Base-by-base conservation (phyloP, 495 filamentous ascomycete species). In the Penicillium turbatum region DNA sequence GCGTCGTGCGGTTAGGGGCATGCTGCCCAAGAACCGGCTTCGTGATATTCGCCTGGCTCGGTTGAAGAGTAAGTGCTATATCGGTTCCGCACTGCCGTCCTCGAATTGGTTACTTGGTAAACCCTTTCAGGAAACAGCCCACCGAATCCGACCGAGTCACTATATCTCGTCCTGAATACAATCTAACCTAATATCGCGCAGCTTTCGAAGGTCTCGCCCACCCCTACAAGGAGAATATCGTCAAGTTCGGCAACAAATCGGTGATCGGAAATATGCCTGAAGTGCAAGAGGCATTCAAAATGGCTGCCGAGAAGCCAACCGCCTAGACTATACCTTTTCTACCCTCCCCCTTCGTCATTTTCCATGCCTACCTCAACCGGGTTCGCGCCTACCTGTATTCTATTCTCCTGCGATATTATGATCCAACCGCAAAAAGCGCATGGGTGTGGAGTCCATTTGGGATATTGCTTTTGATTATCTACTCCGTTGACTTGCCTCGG, bases 21-120 rank as follows among this genome's bases (percentile, higher is more conserved):
- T 98, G 93, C 70, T 98, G 74, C 93, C 93, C 42, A 98, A 97
- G 86, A 98, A 98, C 73, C 72, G 90, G 59, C 73, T 98, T 61
- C 77, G 91, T 64, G 88, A 93, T 66, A 85, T 86, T 74, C 70
- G 95, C 54, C 71, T 98, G 75, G 88, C 82, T n/a, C 76, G 93
- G 61, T 71, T 98, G 67, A 97, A 96, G 82, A 82, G 85, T 87
- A 58, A 68, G 82, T 74, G 36, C 26, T 29, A 37, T 16, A n/a
- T 29, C 8, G 7, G 16, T n/a, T 0, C 15, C 38, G 21, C n/a
- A 9, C 8, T 8, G 16, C 35, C n/a, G 13, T 29, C 19, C 10
- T 50, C 12, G 24, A 24, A 30, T 36, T 34, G 21, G 15, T 12
- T 26, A 24, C 17, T 38, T 21, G 35, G 13, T 13, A 35, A 39